Evolutionary conservation across 805 yeast genomes (phyloP).

Genomic region (Metschnikowia aberdeeniae): DNA sequence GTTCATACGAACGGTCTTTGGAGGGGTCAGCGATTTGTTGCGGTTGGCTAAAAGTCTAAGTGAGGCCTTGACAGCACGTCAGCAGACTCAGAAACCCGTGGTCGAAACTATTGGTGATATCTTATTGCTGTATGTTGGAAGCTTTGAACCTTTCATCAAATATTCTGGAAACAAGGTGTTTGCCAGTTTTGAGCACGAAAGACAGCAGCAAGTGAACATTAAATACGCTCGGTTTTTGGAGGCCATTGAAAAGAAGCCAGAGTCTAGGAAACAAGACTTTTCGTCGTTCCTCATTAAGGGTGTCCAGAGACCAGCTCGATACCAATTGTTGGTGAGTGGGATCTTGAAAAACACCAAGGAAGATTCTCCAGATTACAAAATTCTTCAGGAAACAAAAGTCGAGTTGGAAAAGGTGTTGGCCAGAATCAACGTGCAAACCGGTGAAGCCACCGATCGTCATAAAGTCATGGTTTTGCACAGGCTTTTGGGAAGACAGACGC

Average conservation of each 20-base stretch:
- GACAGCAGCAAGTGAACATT: conserved; percentile 87
- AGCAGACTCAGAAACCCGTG: conserved; percentile 78
- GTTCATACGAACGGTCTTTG: conserved; percentile 87
- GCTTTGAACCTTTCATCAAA: conserved; percentile 86
- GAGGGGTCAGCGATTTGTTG: conserved; percentile 83
- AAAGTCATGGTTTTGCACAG: conserved; percentile 71
- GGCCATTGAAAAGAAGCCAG: conserved; percentile 81
- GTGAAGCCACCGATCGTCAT: conserved; percentile 90
- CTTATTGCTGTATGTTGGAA: conserved; percentile 75
- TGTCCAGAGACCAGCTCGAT: conserved; percentile 92
- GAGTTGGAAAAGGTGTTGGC: conserved; percentile 71
- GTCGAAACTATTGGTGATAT: conserved; percentile 86
- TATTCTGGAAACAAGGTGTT: conserved; percentile 94
- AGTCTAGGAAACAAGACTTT: conserved; percentile 83
- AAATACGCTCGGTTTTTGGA: conserved; percentile 91
- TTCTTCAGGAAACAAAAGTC: conserved; percentile 68
- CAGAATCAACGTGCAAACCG: conserved; percentile 81
- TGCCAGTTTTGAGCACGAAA: conserved; percentile 92
- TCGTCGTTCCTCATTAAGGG: conserved; percentile 93
- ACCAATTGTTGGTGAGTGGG: conserved; percentile 78
- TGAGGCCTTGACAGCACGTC: conserved; percentile 80
- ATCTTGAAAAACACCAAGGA: conserved; percentile 77
- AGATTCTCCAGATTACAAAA: conserved; percentile 67
- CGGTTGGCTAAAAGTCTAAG: conserved; percentile 80
- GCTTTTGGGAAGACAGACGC: conserved; percentile 61